Evolutionary conservation across 1,284 basidiomycete species (phyloP).

Genomic region (Athelia psychrophila): DNA sequence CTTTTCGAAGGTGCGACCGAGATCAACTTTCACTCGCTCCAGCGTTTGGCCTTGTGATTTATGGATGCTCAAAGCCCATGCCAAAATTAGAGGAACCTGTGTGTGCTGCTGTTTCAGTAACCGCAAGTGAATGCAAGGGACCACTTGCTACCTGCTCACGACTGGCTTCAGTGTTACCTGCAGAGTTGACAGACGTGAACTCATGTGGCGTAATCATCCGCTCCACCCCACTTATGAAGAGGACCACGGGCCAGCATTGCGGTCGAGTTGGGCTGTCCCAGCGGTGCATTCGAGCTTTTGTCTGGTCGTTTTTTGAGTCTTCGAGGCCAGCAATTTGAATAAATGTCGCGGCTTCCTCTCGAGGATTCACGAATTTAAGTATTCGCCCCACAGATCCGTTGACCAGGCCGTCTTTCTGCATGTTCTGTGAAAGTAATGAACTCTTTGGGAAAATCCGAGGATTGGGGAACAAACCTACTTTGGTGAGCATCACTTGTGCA

Average conservation of each 20-base stretch:
- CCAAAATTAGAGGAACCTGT: conserved; percentile 79
- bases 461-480: conserved; percentile 27
- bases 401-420: conserved; percentile 61
- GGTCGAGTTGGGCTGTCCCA: too few species aligned
- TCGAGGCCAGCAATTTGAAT: conserved; percentile 34
- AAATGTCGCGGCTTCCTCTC: conserved; percentile 45
- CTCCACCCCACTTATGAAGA: conserved; percentile 20
- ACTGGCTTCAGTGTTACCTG: conserved; percentile 26
- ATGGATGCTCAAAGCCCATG: conserved; percentile 89
- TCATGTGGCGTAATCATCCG: conserved; percentile 26
- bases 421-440: conserved; percentile 34
- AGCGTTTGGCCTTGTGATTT: conserved; percentile 88
- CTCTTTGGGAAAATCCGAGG: conserved; percentile 1
- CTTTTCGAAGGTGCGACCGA: conserved; percentile 74
- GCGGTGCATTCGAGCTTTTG: neutral
- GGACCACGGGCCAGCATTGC: conserved; percentile 28
- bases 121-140: neutral
- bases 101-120: neutral
- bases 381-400: conserved; percentile 90
- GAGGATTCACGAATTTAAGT: conserved; percentile 54
- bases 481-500: conserved; percentile 80
- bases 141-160: conserved; percentile 27
- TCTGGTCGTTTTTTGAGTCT: conserved; percentile 12
- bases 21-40: conserved; percentile 74
- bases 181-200: conserved; percentile 29